These are phyloP conservation scores for Penicillium sp. DNA, from an alignment of 2,329 filamentous ascomycete genomes.

Conservation along the genomic window DNA sequence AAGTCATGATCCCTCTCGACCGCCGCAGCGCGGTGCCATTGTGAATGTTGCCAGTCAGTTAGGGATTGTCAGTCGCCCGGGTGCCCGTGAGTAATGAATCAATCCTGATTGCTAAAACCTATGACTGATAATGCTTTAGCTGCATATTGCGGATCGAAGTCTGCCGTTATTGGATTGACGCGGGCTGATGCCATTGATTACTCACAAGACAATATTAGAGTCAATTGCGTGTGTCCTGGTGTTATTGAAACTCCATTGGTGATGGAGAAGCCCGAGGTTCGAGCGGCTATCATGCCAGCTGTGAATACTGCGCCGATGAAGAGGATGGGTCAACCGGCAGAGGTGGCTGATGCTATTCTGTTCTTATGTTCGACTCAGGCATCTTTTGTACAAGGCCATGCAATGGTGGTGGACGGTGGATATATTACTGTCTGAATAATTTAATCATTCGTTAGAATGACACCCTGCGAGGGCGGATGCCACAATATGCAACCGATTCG, in stretches of 20 bases:
- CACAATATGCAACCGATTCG: too few species aligned
- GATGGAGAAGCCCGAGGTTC: constrained; percentile 42
- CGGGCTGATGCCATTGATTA: constrained; percentile 60
- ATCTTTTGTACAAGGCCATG: constrained; percentile 56
- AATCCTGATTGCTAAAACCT: neutral
- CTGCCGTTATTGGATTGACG: constrained; percentile 61
- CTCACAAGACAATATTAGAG: constrained; percentile 39
- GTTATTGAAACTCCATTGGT: constrained; percentile 53
- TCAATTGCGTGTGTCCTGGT: constrained; percentile 40
- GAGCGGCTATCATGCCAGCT: constrained; percentile 42
- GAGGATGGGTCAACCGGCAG: constrained; percentile 53
- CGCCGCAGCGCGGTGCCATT: constrained; percentile 49
- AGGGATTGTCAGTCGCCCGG: constrained; percentile 51
- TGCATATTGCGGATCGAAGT: constrained; percentile 60
- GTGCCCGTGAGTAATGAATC: constrained; percentile 41
- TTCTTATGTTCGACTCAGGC: constrained; percentile 53
- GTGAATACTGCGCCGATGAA: constrained; percentile 53
- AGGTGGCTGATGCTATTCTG: constrained; percentile 53
- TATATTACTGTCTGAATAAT: constrained; percentile 46
- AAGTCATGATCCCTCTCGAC: constrained; percentile 37
- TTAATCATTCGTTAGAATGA: neutral
- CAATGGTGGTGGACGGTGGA: constrained; percentile 56
- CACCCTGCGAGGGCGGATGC: too few species aligned
- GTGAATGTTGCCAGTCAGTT: constrained; percentile 58
- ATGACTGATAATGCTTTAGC: constrained; percentile 34